Conservation (phyloP, 176 grass and related monocot genomes). For the Alopecurus myosuroides region DNA sequence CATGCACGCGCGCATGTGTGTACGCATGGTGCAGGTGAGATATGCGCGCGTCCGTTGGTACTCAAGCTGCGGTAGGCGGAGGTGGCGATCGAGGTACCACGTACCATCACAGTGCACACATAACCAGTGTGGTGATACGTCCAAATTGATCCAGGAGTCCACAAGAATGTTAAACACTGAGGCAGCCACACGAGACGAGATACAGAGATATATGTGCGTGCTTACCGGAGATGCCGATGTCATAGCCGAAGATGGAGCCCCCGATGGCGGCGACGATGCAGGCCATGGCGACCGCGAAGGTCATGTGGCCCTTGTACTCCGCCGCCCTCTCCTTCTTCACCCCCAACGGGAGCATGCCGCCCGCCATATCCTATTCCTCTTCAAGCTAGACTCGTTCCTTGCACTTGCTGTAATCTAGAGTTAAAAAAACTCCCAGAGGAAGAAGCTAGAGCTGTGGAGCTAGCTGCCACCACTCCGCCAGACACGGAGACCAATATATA, state of each 20-base stretch:
- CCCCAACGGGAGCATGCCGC: constrained; percentile 46
- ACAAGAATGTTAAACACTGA: too few relatives aligned
- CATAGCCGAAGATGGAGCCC: constrained; percentile 88
- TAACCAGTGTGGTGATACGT: too few relatives aligned
- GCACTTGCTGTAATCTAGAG: neutral
- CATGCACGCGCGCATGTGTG: neutral
- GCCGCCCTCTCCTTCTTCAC: constrained; percentile 77
- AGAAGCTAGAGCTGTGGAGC: neutral
- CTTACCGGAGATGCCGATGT: constrained; percentile 85
- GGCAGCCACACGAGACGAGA: too few relatives aligned
- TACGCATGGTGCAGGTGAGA: neutral
- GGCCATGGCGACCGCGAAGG: constrained; percentile 65
- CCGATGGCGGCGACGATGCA: constrained; percentile 83
- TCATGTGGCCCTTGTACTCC: constrained; percentile 79
- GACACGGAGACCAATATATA: neutral
- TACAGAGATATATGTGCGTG: too few relatives aligned
- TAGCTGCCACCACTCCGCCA: neutral
- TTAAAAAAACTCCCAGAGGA: neutral
- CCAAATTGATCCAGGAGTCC: too few relatives aligned
- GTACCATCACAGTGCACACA: too few relatives aligned
- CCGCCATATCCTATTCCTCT: constrained; percentile 32
- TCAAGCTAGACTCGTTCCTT: neutral
- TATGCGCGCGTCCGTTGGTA: neutral
- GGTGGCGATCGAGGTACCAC: too few relatives aligned
- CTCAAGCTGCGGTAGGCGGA: too few relatives aligned